phyloP scores from a whole-genome alignment of 1,139 yeast species.

The Suhomyces bokatorum region DNA sequence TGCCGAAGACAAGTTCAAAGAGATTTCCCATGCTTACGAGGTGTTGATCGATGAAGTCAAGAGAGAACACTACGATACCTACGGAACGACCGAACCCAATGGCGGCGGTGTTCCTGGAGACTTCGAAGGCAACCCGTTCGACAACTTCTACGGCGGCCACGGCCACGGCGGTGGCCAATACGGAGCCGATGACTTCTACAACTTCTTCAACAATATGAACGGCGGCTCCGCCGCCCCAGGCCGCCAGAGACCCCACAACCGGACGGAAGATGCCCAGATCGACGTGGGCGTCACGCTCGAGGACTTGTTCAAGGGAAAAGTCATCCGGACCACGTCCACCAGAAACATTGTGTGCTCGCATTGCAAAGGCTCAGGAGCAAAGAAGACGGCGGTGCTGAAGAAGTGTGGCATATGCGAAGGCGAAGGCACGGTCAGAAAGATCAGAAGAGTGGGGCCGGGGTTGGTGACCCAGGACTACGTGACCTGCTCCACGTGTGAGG shows the following conservation, averaged over 20 bases:
- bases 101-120: conserved; percentile 22
- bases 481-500: conserved; percentile 70
- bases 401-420: conserved; percentile 75
- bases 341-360: conserved; percentile 69
- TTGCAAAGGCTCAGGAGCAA: conserved; percentile 78
- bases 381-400: conserved; percentile 55
- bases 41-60: conserved; percentile 62
- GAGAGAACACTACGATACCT: conserved; percentile 57
- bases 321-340: conserved; percentile 70
- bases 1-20: conserved; percentile 75
- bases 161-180: conserved; percentile 37
- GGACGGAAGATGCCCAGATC: conserved; percentile 68
- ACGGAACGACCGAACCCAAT: conserved; percentile 46
- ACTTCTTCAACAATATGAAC: conserved; percentile 58
- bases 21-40: conserved; percentile 77
- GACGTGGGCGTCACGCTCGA: conserved; percentile 66
- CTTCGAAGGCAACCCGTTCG: conserved; percentile 42
- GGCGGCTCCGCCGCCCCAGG: conserved; percentile 23
- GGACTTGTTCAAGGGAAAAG: conserved; percentile 81
- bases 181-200: conserved; percentile 68
- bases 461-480: conserved; percentile 64
- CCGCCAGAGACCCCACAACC: conserved; percentile 15
- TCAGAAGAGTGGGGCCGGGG: conserved; percentile 75
- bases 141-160: conserved; percentile 33
- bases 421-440: conserved; percentile 59